A percentile compares a stretch with the other conserved stretches of the same genome.
These are phyloP conservation scores for grape (Vitis vinifera) DNA, from an alignment of 164 flowering plant genomes.

Conservation along the genomic window DNA sequence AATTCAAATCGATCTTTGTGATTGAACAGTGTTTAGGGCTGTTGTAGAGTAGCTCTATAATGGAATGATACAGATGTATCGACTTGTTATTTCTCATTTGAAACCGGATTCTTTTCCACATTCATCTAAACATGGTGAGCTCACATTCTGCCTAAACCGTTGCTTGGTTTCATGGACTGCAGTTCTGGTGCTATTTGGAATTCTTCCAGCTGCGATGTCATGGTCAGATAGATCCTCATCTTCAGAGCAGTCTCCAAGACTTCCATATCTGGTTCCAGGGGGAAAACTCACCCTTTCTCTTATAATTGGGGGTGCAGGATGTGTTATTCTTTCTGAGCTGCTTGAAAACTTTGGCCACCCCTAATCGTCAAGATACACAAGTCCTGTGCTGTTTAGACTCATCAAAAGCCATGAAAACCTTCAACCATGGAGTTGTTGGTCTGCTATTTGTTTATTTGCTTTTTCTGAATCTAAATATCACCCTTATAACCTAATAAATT, in stretches of 20 bases:
- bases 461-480: too few relatives aligned
- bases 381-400: not conserved
- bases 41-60: not conserved
- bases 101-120: not conserved
- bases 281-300: conserved; percentile 70
- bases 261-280: conserved; percentile 71
- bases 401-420: not conserved
- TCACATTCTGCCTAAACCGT: not conserved
- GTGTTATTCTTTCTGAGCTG: conserved; percentile 62
- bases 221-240: conserved; percentile 82
- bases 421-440: not conserved
- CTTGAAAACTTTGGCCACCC: conserved; percentile 43
- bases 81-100: not conserved
- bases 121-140: not conserved
- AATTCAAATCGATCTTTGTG: not conserved
- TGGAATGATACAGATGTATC: not conserved
- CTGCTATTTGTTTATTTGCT: too few relatives aligned
- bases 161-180: conserved; percentile 7
- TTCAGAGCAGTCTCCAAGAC: conserved; percentile 30
- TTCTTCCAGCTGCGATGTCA: conserved; percentile 96
- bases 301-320: conserved; percentile 68
- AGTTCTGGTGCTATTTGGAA: conserved; percentile 89
- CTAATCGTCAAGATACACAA: not conserved
- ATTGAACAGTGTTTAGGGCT: not conserved
- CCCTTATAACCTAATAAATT: too few relatives aligned